Base-by-base conservation (phyloP, 495 filamentous ascomycete species). In the Acidiella bohemica region DNA sequence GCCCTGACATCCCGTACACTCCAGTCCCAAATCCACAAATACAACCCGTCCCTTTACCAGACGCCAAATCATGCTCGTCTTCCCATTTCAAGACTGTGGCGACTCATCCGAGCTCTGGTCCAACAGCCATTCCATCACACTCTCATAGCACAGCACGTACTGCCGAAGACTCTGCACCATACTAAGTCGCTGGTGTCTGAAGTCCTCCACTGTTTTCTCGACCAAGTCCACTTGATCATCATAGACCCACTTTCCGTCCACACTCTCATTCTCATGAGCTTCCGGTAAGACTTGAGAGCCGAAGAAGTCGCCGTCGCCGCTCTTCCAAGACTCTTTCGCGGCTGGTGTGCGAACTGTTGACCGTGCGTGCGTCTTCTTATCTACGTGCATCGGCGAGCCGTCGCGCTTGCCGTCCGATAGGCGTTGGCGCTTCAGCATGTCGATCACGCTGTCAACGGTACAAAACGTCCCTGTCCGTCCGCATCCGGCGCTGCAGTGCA, bases 101-200 rank as follows among this genome's bases (percentile, higher is more conserved):
- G 25, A 27, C n/a, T 27, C 25, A 27, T 27, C 9, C 23, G 37
- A 13, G 17, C 21, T 14, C 56, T 72, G 64, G 39, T 62, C 63
- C 29, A 67, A 63, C 13, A 86, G 60, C 90, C 90, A 97, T 60
- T 96, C 90, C 29, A 93, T 62, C 6, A 95, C 71, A 20, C 81
- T 92, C 61, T 97, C 90, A 57, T 97, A 97, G 55, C 90, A 97
- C 27, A 97, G 71, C 39, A 94, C 88, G 60, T 79, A 97, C 60
- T 97, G 90, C 46, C 84, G 73, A 46, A 97, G 64, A 50, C 81
- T 93, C 61, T 97, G 90, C 39, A 97, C 88, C 90, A 96, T 96
- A 62, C 85, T 93, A 5, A 94, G 60, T 41, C 90, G 65, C 61
- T 97, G 92, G 6, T 66, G 67, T 23, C 90, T 68, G 54, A 97